These are phyloP conservation scores for Monilinia fructigena DNA, from an alignment of 2,329 filamentous ascomycete species.

Conservation along the genomic window DNA sequence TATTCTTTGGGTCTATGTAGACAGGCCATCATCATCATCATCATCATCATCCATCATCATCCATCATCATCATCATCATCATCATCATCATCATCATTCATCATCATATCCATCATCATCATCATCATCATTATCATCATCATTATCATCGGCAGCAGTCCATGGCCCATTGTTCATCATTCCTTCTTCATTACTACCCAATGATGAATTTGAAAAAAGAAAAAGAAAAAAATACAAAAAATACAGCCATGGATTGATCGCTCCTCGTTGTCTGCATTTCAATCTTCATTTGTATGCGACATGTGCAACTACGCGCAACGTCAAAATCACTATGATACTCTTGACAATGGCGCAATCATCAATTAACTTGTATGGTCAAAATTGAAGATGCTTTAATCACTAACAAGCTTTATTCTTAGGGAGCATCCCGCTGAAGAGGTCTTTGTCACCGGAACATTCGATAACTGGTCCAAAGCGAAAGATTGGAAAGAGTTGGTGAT, in stretches of 20 bases:
- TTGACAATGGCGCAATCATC: neutral
- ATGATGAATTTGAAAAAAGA: neutral
- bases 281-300: neutral
- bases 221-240: neutral
- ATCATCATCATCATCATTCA: no score
- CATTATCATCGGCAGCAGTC: no score
- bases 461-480: constrained; percentile 87
- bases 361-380: neutral
- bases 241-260: neutral
- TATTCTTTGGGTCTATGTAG: neutral
- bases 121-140: neutral
- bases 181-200: neutral
- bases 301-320: constrained; percentile 1
- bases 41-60: neutral
- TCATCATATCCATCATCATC: neutral
- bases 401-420: constrained; percentile 52
- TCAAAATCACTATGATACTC: neutral
- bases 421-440: constrained; percentile 78
- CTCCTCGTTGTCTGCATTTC: neutral
- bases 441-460: constrained; percentile 93
- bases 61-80: no score
- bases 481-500: constrained; percentile 73
- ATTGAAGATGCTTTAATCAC: neutral
- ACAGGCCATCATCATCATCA: no score
- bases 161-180: neutral